Conservation (phyloP, 257 asterid species). For the Lithospermum erythrorhizon region DNA sequence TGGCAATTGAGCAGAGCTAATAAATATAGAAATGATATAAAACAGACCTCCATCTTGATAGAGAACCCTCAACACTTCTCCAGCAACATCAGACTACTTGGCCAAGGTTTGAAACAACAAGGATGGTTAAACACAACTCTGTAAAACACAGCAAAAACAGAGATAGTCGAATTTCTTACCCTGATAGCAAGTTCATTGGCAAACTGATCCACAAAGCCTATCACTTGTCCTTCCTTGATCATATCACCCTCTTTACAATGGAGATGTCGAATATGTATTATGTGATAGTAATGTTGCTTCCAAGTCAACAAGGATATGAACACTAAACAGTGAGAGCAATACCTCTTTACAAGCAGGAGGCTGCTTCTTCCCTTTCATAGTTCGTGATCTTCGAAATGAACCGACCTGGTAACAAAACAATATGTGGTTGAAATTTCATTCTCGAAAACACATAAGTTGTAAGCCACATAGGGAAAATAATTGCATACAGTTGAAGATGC, state of each 20-base stretch:
- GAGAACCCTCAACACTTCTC: constrained; percentile 76
- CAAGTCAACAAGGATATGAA: not conserved
- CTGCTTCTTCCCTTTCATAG: constrained; percentile 55
- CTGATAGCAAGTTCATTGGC: constrained; percentile 52
- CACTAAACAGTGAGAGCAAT: not conserved
- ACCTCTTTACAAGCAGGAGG: constrained; percentile 74
- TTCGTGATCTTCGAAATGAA: constrained; percentile 50
- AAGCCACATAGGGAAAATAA: constrained; percentile 6
- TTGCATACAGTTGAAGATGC: constrained; percentile 55
- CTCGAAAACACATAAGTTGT: constrained; percentile 1
- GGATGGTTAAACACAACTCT: constrained; percentile 10
- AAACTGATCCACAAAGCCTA: constrained; percentile 68
- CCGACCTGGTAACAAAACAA: constrained; percentile 49
- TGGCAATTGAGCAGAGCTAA: not conserved
- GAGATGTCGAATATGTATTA: constrained; percentile 3
- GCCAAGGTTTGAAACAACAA: constrained; percentile 9
- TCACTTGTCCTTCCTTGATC: constrained; percentile 75
- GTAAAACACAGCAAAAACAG: constrained; percentile 7
- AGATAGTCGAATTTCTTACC: constrained; percentile 32
- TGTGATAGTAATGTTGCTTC: not conserved
- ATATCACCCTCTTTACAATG: constrained; percentile 51
- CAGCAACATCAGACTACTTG: constrained; percentile 69
- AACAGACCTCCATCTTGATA: constrained; percentile 66
- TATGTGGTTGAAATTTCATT: constrained; percentile 5
- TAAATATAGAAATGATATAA: not conserved